Evolutionary conservation across 2,329 filamentous ascomycete species (phyloP), one percentile per base, ranked within the genome.

Genomic region (Fusarium albosuccineum): DNA sequence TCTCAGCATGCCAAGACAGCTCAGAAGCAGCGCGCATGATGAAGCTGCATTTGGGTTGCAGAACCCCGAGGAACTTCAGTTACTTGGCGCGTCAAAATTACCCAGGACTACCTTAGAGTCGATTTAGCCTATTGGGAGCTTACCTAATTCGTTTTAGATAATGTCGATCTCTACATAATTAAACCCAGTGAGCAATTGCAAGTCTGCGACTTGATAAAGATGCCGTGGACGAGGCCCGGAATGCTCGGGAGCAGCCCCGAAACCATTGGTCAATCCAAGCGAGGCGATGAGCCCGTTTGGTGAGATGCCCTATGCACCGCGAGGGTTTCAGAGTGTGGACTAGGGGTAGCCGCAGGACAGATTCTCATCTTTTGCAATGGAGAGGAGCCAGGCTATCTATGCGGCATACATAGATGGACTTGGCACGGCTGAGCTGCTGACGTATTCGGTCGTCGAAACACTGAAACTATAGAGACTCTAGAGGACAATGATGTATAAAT

Each of bases 241-340:
- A 69, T 48, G 51, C 57, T 56, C 66, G 66, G 66, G 54, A 56
- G 53, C n/a, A 50, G 42, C 50, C 7, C 22, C 39, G n/a, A 42
- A 16, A 7, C 36, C 27, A 66, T 69, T 60, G 66, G 52, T 26
- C 10, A 42, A 33, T 11, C 30, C 30, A 53, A 40, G 37, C 33
- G 36, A 66, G 22, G 11, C 30, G 30, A 50, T 9, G 40, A 34
- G 6, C 29, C 36, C 2, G 34, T 3, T 27, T 33, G 30, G 30
- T 9, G 30, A 33, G 39, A 41, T 17, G 4, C 13, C 37, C 5
- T 26, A 49, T 13, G 17, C 46, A 40, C 14, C n/a, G 17, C 36
- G 9, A 27, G 22, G 46, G 30, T 33, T 17, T 8, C n/a, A n/a
- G 13, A 16, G 37, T 8, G 37, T 40, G 3, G 46, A 8, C 17